Conservation (phyloP, 257 asterid species). For the Solanum neorickii region DNA sequence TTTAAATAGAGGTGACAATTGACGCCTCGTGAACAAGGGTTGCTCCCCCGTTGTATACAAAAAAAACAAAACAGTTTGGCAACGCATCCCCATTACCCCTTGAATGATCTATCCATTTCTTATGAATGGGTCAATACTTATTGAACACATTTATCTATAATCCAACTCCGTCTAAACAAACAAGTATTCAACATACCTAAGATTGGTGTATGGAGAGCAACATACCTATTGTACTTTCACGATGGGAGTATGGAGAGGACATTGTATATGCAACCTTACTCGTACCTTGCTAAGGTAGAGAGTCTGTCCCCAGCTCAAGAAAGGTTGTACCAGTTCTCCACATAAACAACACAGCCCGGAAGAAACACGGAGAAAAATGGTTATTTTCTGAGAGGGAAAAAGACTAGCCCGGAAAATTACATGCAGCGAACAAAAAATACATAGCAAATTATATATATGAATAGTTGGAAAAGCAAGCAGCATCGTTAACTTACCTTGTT, state of each 20-base stretch:
- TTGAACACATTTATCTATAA: not conserved
- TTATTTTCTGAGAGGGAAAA: not conserved
- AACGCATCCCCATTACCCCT: not conserved
- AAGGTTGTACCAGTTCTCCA: too few relatives aligned
- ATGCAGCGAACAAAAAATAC: not conserved
- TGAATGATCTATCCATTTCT: not conserved
- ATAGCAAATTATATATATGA: not conserved
- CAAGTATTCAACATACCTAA: not conserved
- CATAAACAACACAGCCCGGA: too few relatives aligned
- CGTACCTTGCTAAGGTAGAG: not conserved
- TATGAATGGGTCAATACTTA: not conserved
- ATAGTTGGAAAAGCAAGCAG: not conserved
- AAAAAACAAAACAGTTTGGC: not conserved
- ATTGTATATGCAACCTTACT: not conserved
- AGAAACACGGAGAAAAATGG: too few relatives aligned
- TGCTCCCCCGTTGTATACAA: not conserved
- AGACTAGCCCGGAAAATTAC: too few relatives aligned
- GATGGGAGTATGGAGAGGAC: not conserved
- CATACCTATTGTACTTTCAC: not conserved
- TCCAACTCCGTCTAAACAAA: not conserved
- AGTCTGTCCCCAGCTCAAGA: not conserved
- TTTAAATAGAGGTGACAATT: not conserved
- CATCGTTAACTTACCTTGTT: not conserved
- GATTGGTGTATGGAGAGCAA: not conserved
- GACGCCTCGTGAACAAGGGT: not conserved